Conservation (phyloP, 148 eudicot genomes). For the Heliamphora exappendiculata region DNA sequence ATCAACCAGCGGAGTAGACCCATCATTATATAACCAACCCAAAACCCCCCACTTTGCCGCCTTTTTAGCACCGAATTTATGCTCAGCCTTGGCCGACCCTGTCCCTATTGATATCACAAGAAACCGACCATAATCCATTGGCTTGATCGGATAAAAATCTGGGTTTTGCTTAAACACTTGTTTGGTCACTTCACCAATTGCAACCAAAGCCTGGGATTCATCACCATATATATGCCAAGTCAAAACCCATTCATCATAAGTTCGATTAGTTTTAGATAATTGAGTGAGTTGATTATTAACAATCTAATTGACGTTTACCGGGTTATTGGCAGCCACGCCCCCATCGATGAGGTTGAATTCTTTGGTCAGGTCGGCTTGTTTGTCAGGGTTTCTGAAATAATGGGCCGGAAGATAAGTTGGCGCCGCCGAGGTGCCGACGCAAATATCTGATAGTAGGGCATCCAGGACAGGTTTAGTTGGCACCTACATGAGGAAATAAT, state of each 20-base stretch:
- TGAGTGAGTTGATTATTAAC: neutral
- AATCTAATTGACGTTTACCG: conserved; percentile 36
- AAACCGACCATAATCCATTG: conserved; percentile 29
- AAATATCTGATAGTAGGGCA: conserved; percentile 44
- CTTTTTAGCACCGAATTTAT: conserved; percentile 27
- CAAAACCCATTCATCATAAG: neutral
- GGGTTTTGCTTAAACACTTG: conserved; percentile 24
- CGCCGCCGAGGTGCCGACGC: conserved; percentile 65
- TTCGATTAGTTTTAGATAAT: neutral
- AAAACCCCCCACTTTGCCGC: conserved; percentile 54
- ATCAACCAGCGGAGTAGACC: conserved; percentile 34
- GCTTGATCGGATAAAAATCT: conserved; percentile 30
- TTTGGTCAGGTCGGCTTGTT: conserved; percentile 15
- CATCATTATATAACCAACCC: conserved; percentile 35
- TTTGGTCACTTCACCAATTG: conserved; percentile 41
- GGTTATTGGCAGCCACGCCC: conserved; percentile 59
- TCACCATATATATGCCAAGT: neutral
- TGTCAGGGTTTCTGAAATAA: conserved; percentile 32
- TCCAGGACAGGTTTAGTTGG: conserved; percentile 19
- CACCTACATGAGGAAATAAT: conserved; percentile 13
- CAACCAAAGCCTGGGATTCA: conserved; percentile 14
- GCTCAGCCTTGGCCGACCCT: conserved; percentile 27
- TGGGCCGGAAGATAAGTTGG: conserved; percentile 63
- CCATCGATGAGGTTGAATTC: conserved; percentile 67
- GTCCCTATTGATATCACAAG: conserved; percentile 55